Percentiles rank a stretch among this genome's conserved stretches.
Evolutionary conservation across 192 early-diverging fungal genomes (phyloP).

Genomic region (Mortierella alpina): DNA sequence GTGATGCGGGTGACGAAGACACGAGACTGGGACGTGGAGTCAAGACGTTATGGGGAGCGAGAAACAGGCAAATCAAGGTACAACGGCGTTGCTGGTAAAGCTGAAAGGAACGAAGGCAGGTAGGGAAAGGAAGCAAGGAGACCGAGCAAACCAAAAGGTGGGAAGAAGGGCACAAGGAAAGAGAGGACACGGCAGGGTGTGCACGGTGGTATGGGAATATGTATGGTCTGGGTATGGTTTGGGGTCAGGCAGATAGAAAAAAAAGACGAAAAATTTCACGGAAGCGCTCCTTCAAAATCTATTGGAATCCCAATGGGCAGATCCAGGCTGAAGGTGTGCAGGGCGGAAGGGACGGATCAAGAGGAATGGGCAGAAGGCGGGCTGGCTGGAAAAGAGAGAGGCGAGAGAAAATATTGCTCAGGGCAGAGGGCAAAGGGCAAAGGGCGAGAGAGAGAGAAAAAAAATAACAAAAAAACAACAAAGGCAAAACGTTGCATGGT

Average conservation of each 20-base stretch:
- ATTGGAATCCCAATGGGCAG: too few relatives aligned
- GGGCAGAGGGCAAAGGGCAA: not conserved
- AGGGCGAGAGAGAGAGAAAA: not conserved
- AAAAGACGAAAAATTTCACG: too few relatives aligned
- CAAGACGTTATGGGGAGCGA: not conserved
- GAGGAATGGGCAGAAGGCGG: not conserved
- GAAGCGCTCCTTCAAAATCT: too few relatives aligned
- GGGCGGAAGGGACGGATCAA: too few relatives aligned
- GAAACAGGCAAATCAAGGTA: not conserved
- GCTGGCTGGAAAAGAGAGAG: not conserved
- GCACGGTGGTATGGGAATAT: not conserved
- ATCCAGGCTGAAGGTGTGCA: too few relatives aligned
- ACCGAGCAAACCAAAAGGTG: not conserved
- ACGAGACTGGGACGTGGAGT: not conserved
- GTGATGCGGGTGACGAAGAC: too few relatives aligned
- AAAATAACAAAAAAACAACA: not conserved
- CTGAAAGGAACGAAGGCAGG: not conserved
- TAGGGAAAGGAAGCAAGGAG: not conserved
- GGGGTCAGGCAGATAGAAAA: too few relatives aligned
- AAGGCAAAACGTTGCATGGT: slow-evolving; percentile 28
- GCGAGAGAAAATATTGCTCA: not conserved
- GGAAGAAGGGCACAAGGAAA: slow-evolving; percentile 2
- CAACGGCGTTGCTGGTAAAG: not conserved
- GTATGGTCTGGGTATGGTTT: not conserved
- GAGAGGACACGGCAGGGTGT: not conserved